These are phyloP conservation scores for Mariannaea sp. DNA, from an alignment of 2,329 filamentous ascomycete species.

Conservation along the genomic window DNA sequence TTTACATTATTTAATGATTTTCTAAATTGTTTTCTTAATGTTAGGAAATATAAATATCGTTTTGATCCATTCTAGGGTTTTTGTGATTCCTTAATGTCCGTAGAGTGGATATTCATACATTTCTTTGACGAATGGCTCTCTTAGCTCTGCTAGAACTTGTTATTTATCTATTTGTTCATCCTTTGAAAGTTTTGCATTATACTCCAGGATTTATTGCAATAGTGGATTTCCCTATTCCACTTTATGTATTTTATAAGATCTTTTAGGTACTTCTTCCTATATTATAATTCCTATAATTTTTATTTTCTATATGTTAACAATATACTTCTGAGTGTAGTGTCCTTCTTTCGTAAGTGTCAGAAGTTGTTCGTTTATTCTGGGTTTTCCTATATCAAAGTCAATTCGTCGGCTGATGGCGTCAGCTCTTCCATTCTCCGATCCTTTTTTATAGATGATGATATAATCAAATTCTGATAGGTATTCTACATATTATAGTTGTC, in stretches of 20 bases:
- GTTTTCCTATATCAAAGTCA: conserved; percentile 8
- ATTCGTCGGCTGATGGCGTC: conserved; percentile 11
- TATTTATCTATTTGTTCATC: background rate
- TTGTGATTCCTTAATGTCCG: conserved; percentile 19
- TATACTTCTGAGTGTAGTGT: conserved; percentile 1
- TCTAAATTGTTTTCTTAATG: conserved; percentile 5
- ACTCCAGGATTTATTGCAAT: background rate
- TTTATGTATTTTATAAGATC: conserved; percentile 2
- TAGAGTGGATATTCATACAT: conserved; percentile 13
- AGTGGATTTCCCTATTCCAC: background rate
- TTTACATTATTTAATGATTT: conserved; percentile 11
- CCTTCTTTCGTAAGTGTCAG: background rate
- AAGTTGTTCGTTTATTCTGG: conserved; percentile 17
- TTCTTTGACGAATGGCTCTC: conserved; percentile 11
- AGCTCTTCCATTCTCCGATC: conserved; percentile 17
- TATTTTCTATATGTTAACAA: background rate
- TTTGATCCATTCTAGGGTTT: conserved; percentile 11
- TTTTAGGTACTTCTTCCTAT: background rate
- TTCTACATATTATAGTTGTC: conserved; percentile 25
- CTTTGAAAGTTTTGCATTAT: background rate
- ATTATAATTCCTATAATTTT: background rate
- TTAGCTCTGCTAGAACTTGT: background rate
- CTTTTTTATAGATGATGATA: conserved; percentile 25
- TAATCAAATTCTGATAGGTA: conserved; percentile 26
- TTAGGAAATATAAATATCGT: conserved; percentile 6